These are phyloP conservation scores for Amanita muscaria DNA, from an alignment of 768 basidiomycete genomes.

Conservation along the genomic window DNA sequence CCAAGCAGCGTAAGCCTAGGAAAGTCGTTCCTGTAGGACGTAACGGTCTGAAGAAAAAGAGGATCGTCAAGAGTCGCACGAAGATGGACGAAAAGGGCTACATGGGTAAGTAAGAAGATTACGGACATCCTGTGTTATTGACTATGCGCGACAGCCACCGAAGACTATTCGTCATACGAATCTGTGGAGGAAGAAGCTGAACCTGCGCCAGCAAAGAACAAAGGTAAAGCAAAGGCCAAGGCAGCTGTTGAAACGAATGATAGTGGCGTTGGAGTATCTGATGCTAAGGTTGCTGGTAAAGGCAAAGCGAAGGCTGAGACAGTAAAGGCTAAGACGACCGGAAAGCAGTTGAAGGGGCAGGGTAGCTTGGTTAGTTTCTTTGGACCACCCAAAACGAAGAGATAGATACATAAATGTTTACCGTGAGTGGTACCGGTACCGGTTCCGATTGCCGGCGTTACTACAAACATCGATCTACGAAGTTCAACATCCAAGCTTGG, in stretches of 20 bases:
- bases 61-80: constrained; percentile 49
- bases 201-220: constrained; percentile 18
- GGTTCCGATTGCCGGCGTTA: too few relatives aligned
- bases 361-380: constrained; percentile 9
- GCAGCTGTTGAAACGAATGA: neutral
- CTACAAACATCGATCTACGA: too few relatives aligned
- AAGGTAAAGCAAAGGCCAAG: constrained; percentile 16
- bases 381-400: constrained; percentile 9
- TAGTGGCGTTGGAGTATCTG: neutral
- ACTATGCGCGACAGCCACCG: constrained; percentile 38
- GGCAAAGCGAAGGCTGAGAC: too few relatives aligned
- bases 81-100: constrained; percentile 62
- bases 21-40: constrained; percentile 63
- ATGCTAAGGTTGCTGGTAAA: too few relatives aligned
- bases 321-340: neutral
- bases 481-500: too few relatives aligned
- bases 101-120: constrained; percentile 39
- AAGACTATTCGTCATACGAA: constrained; percentile 78
- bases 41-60: constrained; percentile 71
- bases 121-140: constrained; percentile 2
- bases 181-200: constrained; percentile 55
- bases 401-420: too few relatives aligned
- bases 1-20: constrained; percentile 39
- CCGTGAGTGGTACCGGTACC: too few relatives aligned
- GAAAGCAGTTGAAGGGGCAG: neutral